Percentiles rank a stretch among this genome's conserved stretches.
Conservation (phyloP, 768 basidiomycete genomes). For the Rhizopogon sp. region DNA sequence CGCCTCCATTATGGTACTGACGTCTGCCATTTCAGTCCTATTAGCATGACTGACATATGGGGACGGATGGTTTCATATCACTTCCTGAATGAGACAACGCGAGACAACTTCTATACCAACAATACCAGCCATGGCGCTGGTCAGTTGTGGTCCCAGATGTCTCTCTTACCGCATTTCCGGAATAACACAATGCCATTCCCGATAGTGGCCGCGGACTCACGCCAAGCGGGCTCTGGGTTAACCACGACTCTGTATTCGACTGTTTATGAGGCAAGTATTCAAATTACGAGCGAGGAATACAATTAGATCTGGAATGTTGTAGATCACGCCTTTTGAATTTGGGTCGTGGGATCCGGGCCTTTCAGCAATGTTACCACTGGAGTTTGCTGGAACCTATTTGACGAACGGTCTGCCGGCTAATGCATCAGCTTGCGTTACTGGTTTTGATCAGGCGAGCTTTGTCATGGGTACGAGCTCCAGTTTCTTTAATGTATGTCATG, state of each 20-base stretch:
- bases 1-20: neutral
- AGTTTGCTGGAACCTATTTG: slow-evolving; percentile 62
- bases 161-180: slow-evolving; percentile 46
- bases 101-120: slow-evolving; percentile 55
- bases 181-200: slow-evolving; percentile 57
- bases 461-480: slow-evolving; percentile 73
- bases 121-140: slow-evolving; percentile 65
- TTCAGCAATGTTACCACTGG: slow-evolving; percentile 63
- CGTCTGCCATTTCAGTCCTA: slow-evolving; percentile 37
- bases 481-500: slow-evolving; percentile 50
- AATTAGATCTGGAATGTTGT: slow-evolving; percentile 1
- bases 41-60: slow-evolving; percentile 63
- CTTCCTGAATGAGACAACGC: slow-evolving; percentile 62
- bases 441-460: slow-evolving; percentile 73
- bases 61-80: slow-evolving; percentile 64
- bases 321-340: slow-evolving; percentile 63
- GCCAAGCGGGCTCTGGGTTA: slow-evolving; percentile 38
- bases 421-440: slow-evolving; percentile 57
- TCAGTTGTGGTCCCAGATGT: slow-evolving; percentile 59
- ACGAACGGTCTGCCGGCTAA: slow-evolving; percentile 51
- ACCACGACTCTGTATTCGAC: slow-evolving; percentile 37
- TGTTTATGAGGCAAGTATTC: slow-evolving; percentile 52
- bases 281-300: slow-evolving; percentile 6
- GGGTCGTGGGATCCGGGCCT: slow-evolving; percentile 72
- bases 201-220: slow-evolving; percentile 55